phyloP scores from a whole-genome alignment of 805 yeast genomes.

The Yarrowia sp. region DNA sequence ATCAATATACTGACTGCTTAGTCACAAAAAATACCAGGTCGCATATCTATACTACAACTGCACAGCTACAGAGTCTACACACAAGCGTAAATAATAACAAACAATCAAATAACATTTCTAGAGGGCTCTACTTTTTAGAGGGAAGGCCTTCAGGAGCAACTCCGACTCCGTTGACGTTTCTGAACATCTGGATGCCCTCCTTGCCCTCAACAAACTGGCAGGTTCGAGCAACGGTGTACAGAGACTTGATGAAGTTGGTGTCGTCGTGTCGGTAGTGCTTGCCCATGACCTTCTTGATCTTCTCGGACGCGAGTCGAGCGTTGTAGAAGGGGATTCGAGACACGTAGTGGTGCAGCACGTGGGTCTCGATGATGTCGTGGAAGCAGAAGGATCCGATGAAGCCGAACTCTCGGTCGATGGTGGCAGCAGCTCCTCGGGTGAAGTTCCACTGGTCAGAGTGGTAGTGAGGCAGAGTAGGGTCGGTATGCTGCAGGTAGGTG shows the following conservation, averaged over 20 bases:
- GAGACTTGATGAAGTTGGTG: constrained; percentile 69
- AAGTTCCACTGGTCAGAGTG: constrained; percentile 74
- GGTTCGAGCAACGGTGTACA: constrained; percentile 55
- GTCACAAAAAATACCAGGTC: no score
- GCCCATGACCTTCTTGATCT: constrained; percentile 82
- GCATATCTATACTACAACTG: no score
- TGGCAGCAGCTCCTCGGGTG: constrained; percentile 81
- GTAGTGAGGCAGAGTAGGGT: constrained; percentile 76
- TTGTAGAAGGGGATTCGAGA: constrained; percentile 86
- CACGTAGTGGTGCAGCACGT: constrained; percentile 80
- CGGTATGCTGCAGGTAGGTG: constrained; percentile 82
- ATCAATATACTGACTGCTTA: no score
- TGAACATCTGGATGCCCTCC: constrained; percentile 66
- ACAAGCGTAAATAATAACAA: not conserved
- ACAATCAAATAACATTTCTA: constrained; percentile 25
- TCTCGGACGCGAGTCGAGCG: constrained; percentile 69
- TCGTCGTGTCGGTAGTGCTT: constrained; percentile 63
- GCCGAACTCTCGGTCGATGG: constrained; percentile 81
- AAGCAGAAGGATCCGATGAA: constrained; percentile 73
- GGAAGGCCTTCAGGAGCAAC: constrained; percentile 26
- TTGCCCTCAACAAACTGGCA: constrained; percentile 74
- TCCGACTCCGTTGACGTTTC: constrained; percentile 68
- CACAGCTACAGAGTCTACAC: no score
- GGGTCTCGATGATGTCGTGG: constrained; percentile 90
- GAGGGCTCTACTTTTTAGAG: constrained; percentile 23